phyloP scores from a whole-genome alignment of 2,329 filamentous ascomycete species.

The Bipolaris zeicola region DNA sequence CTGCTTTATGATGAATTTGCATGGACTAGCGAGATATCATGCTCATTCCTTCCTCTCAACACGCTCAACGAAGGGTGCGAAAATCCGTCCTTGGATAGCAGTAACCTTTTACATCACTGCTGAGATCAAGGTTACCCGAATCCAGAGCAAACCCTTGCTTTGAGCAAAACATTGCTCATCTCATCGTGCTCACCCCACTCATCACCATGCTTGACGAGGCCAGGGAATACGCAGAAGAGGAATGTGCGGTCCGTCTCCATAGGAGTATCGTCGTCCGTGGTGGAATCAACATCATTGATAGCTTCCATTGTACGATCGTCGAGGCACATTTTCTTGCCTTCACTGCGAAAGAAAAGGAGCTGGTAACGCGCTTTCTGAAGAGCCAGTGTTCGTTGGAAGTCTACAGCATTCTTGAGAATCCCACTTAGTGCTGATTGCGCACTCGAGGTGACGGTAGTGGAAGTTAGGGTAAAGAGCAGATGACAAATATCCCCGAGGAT shows the following conservation, averaged over 20 bases:
- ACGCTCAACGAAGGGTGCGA: too few relatives aligned
- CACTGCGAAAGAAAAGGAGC: conserved; percentile 30
- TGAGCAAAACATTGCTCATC: conserved; percentile 37
- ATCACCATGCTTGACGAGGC: conserved; percentile 38
- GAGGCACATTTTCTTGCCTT: conserved; percentile 15
- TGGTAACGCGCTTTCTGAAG: conserved; percentile 42
- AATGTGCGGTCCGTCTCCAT: conserved; percentile 22
- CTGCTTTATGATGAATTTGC: background rate
- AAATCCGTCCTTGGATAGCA: background rate
- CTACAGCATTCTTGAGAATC: conserved; percentile 33
- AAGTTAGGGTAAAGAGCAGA: conserved; percentile 33
- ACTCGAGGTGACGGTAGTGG: conserved; percentile 17
- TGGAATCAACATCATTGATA: conserved; percentile 34
- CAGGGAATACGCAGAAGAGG: conserved; percentile 43
- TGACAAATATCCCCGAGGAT: conserved; percentile 29
- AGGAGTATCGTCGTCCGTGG: conserved; percentile 32
- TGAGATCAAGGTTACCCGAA: background rate
- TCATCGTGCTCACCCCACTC: conserved; percentile 34
- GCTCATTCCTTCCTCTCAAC: background rate
- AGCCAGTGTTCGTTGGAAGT: conserved; percentile 34
- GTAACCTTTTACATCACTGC: conserved; percentile 1
- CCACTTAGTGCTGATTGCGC: conserved; percentile 27
- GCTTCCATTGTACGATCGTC: conserved; percentile 39
- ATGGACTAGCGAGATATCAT: background rate
- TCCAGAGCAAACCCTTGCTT: conserved; percentile 40